Conservation (phyloP, 495 filamentous ascomycete genomes). For the Neurospora sp. region DNA sequence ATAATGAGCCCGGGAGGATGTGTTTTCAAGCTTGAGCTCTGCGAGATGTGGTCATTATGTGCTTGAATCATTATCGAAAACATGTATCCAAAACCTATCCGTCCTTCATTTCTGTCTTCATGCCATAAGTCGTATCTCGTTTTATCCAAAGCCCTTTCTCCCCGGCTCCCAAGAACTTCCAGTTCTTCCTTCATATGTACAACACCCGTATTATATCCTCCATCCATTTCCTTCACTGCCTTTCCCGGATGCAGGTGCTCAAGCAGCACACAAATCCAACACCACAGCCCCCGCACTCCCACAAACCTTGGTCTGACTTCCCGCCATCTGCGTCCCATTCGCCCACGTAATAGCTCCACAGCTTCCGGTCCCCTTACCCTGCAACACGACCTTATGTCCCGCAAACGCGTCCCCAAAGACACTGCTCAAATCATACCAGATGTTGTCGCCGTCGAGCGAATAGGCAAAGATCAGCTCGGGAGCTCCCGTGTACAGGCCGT, state of each 20-base stretch:
- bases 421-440: slow-evolving; percentile 49
- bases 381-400: slow-evolving; percentile 33
- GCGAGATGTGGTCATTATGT: neutral
- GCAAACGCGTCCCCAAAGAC: slow-evolving; percentile 48
- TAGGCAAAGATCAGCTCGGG: slow-evolving; percentile 46
- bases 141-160: neutral
- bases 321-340: slow-evolving; percentile 36
- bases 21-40: neutral
- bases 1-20: neutral
- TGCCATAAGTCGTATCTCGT: neutral
- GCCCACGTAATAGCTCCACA: slow-evolving; percentile 44
- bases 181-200: neutral
- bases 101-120: neutral
- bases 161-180: neutral
- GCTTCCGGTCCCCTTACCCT: slow-evolving; percentile 21
- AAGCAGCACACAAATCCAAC: slow-evolving; percentile 23
- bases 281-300: slow-evolving; percentile 20
- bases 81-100: neutral
- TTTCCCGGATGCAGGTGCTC: no score
- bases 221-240: no score
- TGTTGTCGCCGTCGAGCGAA: slow-evolving; percentile 34
- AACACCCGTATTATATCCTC: neutral
- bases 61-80: neutral
- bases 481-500: slow-evolving; percentile 45
- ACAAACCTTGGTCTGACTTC: slow-evolving; percentile 44